These are phyloP conservation scores for Diplocarpon mali DNA, from an alignment of 2,329 filamentous ascomycete genomes.

Conservation along the genomic window DNA sequence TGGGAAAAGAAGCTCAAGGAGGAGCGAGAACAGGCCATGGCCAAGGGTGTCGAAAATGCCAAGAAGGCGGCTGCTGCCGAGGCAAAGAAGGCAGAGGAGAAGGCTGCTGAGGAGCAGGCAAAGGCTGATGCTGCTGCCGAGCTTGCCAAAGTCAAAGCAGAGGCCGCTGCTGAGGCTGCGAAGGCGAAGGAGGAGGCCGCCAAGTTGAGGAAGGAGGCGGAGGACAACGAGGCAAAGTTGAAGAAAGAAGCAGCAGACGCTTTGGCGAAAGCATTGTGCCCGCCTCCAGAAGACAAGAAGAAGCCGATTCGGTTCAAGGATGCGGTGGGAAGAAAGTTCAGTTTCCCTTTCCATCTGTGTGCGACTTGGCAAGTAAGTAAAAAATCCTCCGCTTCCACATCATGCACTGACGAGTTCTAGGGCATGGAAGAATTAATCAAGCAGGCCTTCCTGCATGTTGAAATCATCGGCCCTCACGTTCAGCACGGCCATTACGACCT, in stretches of 20 bases:
- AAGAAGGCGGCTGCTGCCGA: constrained; percentile 20
- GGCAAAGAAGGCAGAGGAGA: constrained; percentile 9
- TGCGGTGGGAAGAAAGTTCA: constrained; percentile 82
- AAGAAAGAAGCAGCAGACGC: constrained; percentile 38
- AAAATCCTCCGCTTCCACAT: constrained; percentile 1
- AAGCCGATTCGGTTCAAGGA: constrained; percentile 82
- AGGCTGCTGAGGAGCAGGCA: constrained; percentile 15
- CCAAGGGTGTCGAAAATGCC: constrained; percentile 23
- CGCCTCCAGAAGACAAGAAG: constrained; percentile 31
- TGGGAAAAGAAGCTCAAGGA: constrained; percentile 30
- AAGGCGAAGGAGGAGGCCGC: constrained; percentile 34
- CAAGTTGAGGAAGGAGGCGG: constrained; percentile 33
- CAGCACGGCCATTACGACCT: constrained; percentile 72
- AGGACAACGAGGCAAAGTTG: constrained; percentile 14
- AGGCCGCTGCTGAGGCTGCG: constrained; percentile 28
- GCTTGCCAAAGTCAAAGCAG: constrained; percentile 19
- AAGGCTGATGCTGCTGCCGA: constrained; percentile 13
- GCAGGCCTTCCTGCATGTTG: constrained; percentile 72
- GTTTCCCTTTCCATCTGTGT: constrained; percentile 79
- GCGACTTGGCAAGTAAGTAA: constrained; percentile 67
- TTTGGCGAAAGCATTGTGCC: constrained; percentile 32
- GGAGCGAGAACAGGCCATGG: constrained; percentile 28
- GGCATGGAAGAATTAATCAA: constrained; percentile 81
- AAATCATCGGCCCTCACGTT: constrained; percentile 65
- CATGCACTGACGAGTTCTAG: constrained; percentile 34